Percentiles rank a stretch among this genome's conserved stretches.
Evolutionary conservation across 768 basidiomycete species (phyloP).

Genomic region (Termitomyces sp.): DNA sequence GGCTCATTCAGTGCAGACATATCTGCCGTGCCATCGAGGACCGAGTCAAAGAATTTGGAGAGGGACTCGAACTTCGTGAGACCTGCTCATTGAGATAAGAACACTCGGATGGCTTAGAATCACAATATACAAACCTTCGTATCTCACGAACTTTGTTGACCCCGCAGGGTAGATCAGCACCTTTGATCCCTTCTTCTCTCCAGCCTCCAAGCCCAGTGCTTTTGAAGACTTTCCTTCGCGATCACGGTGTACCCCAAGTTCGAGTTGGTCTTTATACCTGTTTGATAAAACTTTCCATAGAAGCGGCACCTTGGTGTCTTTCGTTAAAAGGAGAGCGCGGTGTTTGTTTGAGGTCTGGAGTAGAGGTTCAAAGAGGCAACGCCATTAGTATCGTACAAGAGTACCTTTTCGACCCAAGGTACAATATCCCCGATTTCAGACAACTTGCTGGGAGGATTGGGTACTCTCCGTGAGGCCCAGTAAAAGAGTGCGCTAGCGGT

Average conservation of each 20-base stretch:
- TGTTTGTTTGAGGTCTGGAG: slow-evolving; percentile 27
- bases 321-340: slow-evolving; percentile 65
- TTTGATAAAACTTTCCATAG: slow-evolving; percentile 79
- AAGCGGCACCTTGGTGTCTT: slow-evolving; percentile 70
- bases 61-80: slow-evolving; percentile 69
- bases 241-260: slow-evolving; percentile 61
- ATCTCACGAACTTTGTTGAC: slow-evolving; percentile 49
- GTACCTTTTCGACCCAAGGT: slow-evolving; percentile 65
- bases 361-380: not conserved
- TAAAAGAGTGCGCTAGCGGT: slow-evolving; percentile 69
- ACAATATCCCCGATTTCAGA: slow-evolving; percentile 50
- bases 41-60: slow-evolving; percentile 64
- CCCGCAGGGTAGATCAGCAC: slow-evolving; percentile 67
- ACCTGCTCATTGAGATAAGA: slow-evolving; percentile 33
- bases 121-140: slow-evolving; percentile 48
- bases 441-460: slow-evolving; percentile 61
- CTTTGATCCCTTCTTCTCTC: slow-evolving; percentile 51
- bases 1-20: slow-evolving; percentile 36
- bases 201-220: slow-evolving; percentile 52
- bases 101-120: not conserved
- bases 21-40: slow-evolving; percentile 63
- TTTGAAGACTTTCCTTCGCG: slow-evolving; percentile 54
- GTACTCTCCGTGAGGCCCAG: slow-evolving; percentile 70
- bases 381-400: slow-evolving; percentile 12
- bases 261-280: slow-evolving; percentile 58